Conservation (phyloP, 2,329 filamentous ascomycete species). For the Paracorniculantispora psalliotae region DNA sequence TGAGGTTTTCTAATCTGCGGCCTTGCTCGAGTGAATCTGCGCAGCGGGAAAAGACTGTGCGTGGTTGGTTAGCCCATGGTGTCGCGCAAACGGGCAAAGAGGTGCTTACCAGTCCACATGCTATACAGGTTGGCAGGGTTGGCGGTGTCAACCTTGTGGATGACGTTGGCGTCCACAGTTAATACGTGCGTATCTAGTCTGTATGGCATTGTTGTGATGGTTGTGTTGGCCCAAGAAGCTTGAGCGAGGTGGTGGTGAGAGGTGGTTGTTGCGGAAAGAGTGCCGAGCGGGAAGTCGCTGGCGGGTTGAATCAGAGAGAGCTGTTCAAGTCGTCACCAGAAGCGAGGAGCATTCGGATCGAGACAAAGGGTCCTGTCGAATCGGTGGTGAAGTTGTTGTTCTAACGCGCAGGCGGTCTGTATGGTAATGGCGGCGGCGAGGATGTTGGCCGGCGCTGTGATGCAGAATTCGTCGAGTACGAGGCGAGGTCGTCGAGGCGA, state of each 20-base stretch:
- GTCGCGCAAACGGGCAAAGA: background rate
- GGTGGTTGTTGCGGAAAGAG: conserved; percentile 12
- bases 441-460: background rate
- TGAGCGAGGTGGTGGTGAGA: conserved; percentile 28
- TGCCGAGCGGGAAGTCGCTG: conserved; percentile 13
- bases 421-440: background rate
- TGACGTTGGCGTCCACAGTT: conserved; percentile 84
- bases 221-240: conserved; percentile 30
- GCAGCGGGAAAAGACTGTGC: conserved; percentile 86
- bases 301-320: background rate
- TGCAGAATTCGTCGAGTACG: background rate
- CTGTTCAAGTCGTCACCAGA: conserved; percentile 15
- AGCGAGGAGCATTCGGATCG: background rate
- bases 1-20: conserved; percentile 86
- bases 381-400: background rate
- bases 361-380: background rate
- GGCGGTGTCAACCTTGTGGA: conserved; percentile 90
- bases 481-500: background rate
- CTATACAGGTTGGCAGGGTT: conserved; percentile 91
- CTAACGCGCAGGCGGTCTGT: background rate
- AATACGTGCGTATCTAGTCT: conserved; percentile 79
- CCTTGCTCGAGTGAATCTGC: conserved; percentile 92
- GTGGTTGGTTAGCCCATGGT: conserved; percentile 27
- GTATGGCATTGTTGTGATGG: conserved; percentile 64
- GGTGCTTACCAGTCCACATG: conserved; percentile 86